Evolutionary conservation across 306 rosid species (phyloP).

Genomic region (Cicer arietinum): DNA sequence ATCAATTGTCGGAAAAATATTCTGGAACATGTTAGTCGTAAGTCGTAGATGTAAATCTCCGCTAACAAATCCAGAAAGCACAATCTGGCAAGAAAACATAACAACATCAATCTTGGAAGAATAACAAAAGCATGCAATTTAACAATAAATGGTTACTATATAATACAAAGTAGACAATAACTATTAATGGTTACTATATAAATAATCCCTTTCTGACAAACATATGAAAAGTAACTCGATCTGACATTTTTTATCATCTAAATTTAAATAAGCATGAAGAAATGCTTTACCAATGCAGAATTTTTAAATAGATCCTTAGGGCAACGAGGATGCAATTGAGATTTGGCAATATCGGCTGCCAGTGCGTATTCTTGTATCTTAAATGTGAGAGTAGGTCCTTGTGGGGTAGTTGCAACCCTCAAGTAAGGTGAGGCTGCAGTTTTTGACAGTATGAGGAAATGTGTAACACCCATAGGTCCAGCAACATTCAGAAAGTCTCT

Average conservation of each 20-base stretch:
- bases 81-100: conserved; percentile 63
- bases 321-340: conserved; percentile 88
- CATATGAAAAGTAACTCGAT: background rate
- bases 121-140: conserved; percentile 1
- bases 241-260: conserved; percentile 5
- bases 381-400: conserved; percentile 92
- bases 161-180: background rate
- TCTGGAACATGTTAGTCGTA: conserved; percentile 84
- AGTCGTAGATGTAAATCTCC: conserved; percentile 79
- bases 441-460: conserved; percentile 92
- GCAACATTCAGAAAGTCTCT: conserved; percentile 90
- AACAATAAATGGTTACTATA: background rate
- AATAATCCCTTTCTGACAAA: conserved; percentile 5
- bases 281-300: conserved; percentile 78
- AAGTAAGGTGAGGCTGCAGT: conserved; percentile 73
- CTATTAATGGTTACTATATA: background rate
- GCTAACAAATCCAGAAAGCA: conserved; percentile 89
- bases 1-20: conserved; percentile 93
- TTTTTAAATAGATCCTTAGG: conserved; percentile 90
- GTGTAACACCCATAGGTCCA: conserved; percentile 97
- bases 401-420: conserved; percentile 93
- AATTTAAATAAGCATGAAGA: conserved; percentile 20
- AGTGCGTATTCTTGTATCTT: conserved; percentile 79
- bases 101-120: conserved; percentile 25
- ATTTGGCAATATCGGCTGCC: conserved; percentile 76